Percentiles rank a stretch among this genome's conserved stretches.
phyloP scores from a whole-genome alignment of 257 asterid genomes.

The Dorcoceras hygrometricum region DNA sequence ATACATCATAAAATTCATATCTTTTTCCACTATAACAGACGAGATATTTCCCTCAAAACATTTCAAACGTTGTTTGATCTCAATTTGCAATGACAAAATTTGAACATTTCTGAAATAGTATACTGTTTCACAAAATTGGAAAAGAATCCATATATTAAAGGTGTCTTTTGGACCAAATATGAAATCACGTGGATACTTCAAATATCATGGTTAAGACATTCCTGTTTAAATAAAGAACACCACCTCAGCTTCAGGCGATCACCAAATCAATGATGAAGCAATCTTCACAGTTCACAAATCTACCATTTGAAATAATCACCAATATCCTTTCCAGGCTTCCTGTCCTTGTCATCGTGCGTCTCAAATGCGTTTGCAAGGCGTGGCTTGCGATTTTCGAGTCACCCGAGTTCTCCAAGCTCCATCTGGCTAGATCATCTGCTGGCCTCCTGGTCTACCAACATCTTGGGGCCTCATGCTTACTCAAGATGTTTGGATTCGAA shows the following conservation, averaged over 20 bases:
- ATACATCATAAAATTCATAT: too few species aligned
- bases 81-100: too few species aligned
- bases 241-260: neutral
- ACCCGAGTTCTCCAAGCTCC: neutral
- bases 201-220: too few species aligned
- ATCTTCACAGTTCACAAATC: neutral
- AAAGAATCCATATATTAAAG: too few species aligned
- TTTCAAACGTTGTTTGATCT: too few species aligned
- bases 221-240: too few species aligned
- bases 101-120: too few species aligned
- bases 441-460: neutral
- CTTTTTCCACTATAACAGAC: too few species aligned
- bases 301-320: neutral
- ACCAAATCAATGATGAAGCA: neutral
- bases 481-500: conserved; percentile 9
- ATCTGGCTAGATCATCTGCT: neutral
- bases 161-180: too few species aligned
- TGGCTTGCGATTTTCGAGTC: neutral
- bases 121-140: too few species aligned
- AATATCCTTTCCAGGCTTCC: conserved; percentile 38
- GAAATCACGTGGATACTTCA: too few species aligned
- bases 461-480: neutral
- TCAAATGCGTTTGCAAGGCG: conserved; percentile 35
- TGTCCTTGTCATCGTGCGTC: conserved; percentile 11
- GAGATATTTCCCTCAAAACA: too few species aligned